A percentile compares a stretch with the other conserved stretches of the same genome.
Evolutionary conservation across 495 filamentous ascomycete genomes (phyloP).

Genomic region (Xylaria longipes): DNA sequence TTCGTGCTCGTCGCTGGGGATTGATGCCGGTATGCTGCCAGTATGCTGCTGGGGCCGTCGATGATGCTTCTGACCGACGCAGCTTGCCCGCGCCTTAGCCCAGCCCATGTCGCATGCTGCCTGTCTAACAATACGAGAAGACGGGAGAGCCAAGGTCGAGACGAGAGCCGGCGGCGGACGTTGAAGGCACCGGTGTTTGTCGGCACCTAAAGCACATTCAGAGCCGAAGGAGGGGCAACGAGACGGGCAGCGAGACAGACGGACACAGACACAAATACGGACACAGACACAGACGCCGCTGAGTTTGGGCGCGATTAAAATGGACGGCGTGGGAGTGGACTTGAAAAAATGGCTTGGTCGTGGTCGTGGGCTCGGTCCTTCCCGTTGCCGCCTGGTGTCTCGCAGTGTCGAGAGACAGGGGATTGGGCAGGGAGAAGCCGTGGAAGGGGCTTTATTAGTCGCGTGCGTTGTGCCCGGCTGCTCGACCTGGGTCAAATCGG

Average conservation of each 20-base stretch:
- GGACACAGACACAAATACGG: too few species aligned
- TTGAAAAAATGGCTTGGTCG: too few species aligned
- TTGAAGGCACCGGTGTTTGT: neutral
- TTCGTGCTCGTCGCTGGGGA: neutral
- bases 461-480: constrained; percentile 15
- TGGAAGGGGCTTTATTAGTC: constrained; percentile 14
- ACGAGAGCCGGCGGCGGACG: neutral
- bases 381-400: constrained; percentile 4
- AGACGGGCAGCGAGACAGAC: neutral
- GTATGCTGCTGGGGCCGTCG: constrained; percentile 31
- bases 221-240: neutral
- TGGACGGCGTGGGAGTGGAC: neutral
- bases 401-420: neutral
- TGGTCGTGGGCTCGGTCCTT: neutral
- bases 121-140: neutral
- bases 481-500: constrained; percentile 23
- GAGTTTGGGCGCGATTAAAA: neutral
- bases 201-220: neutral
- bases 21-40: constrained; percentile 17
- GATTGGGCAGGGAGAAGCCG: constrained; percentile 25
- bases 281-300: neutral
- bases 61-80: constrained; percentile 26
- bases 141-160: neutral
- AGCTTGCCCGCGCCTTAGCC: constrained; percentile 23
- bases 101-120: constrained; percentile 27